Conservation (phyloP, 2,329 filamentous ascomycete species). For the Neonectria neomacrospora region DNA sequence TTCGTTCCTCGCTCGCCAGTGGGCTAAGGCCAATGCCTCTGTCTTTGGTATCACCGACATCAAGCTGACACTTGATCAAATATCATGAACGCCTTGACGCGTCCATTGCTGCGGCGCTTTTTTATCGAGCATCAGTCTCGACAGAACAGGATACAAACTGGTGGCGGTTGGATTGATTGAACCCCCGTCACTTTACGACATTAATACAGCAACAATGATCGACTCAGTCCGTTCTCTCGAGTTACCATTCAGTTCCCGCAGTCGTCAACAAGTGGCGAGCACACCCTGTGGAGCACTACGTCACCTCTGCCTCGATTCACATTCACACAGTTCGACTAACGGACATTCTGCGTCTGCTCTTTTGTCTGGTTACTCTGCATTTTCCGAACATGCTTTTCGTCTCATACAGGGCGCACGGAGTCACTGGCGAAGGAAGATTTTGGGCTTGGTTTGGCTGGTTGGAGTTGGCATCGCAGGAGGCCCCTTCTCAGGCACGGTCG, state of each 20-base stretch:
- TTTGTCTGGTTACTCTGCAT: slow-evolving; percentile 49
- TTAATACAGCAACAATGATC: slow-evolving; percentile 48
- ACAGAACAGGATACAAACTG: slow-evolving; percentile 44
- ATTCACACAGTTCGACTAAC: slow-evolving; percentile 45
- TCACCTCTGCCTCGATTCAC: slow-evolving; percentile 41
- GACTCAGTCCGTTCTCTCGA: slow-evolving; percentile 35
- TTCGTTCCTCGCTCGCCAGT: slow-evolving; percentile 89
- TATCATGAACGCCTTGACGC: slow-evolving; percentile 45
- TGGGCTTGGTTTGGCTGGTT: slow-evolving; percentile 51
- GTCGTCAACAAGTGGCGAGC: slow-evolving; percentile 30
- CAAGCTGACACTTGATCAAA: slow-evolving; percentile 62
- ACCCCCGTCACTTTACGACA: slow-evolving; percentile 46
- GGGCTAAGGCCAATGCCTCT: slow-evolving; percentile 84
- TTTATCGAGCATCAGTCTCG: slow-evolving; percentile 31
- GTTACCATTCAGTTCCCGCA: slow-evolving; percentile 40
- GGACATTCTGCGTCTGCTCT: slow-evolving; percentile 41
- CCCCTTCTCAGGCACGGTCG: slow-evolving; percentile 39
- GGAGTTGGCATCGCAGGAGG: slow-evolving; percentile 50
- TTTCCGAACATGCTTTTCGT: slow-evolving; percentile 51
- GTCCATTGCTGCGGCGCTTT: slow-evolving; percentile 23
- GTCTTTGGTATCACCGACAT: slow-evolving; percentile 65
- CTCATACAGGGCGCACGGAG: slow-evolving; percentile 57
- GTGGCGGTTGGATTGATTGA: slow-evolving; percentile 47
- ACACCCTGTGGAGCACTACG: slow-evolving; percentile 29
- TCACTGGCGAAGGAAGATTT: slow-evolving; percentile 50